Base-by-base conservation (phyloP, 2,329 filamentous ascomycete species). In the Botrytis byssoidea region DNA sequence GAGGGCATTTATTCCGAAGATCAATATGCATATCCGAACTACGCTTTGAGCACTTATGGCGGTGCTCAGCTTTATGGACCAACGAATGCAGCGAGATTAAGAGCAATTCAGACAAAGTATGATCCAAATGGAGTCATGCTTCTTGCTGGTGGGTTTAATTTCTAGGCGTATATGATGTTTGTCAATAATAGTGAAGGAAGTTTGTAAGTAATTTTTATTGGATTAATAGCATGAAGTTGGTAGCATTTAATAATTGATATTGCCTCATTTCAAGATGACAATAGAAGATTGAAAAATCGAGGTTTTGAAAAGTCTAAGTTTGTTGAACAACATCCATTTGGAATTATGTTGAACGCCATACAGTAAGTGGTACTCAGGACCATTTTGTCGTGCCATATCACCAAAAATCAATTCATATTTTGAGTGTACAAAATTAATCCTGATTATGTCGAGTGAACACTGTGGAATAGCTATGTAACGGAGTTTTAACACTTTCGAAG, bases 51-150 rank as follows among this genome's bases (percentile, higher is more conserved):
- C 74, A 22, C 74, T 74, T 16, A 76, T 78, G 29, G 55, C 7
- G 71, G 70, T 77, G 25, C 2, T 14, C 72, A 75, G 42, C 25
- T 78, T 8, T 84, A 83, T 74, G 83, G 83, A 0, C 72, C 76
- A 42, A 75, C 77, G 42, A 83, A 82, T 65, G 70, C 82, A 37
- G 75, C 76, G n/a, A 79, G 75, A 25, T 70, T 81, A 61, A 78
- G 74, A 55, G 29, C 20, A 12, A 72, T 80, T 35, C 75, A 74
- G 20, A 64, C 66, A 46, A 74, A 76, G 37, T 80, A 78, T 74
- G 79, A 81, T 67, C 78, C 79, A 0, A 60, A 75, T 10, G 64
- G 75, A 14, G 69, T 82, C 25, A 82, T 82, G 81, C 40, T 70
- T 8, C 73, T 78, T 68, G 67, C 76, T 25, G 76, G 74, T 18